These are phyloP conservation scores for Aspergillus fructus DNA, from an alignment of 2,329 filamentous ascomycete species.

Conservation along the genomic window DNA sequence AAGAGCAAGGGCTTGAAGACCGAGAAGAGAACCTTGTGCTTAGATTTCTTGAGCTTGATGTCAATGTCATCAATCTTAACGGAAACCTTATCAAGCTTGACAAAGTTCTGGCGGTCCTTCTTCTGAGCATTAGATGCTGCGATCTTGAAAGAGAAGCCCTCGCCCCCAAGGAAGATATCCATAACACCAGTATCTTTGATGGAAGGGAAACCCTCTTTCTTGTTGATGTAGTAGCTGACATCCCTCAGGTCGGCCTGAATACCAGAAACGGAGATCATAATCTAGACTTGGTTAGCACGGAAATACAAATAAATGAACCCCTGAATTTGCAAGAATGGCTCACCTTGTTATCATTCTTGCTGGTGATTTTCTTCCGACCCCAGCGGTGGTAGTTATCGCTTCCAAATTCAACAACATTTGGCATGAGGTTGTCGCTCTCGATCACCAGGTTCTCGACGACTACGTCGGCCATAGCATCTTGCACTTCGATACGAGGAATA, in stretches of 20 bases:
- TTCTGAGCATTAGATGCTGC: conserved; percentile 79
- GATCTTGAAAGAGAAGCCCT: conserved; percentile 88
- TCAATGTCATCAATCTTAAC: conserved; percentile 78
- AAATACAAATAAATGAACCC: background rate
- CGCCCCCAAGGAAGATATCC: conserved; percentile 83
- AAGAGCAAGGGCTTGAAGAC: conserved; percentile 85
- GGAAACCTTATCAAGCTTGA: conserved; percentile 88
- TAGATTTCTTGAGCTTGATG: conserved; percentile 91
- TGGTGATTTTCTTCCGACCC: conserved; percentile 84
- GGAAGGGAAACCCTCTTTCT: conserved; percentile 88
- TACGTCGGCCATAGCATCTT: conserved; percentile 78
- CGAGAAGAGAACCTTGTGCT: conserved; percentile 85
- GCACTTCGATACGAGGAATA: conserved; percentile 90
- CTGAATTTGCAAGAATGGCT: background rate
- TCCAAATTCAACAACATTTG: conserved; percentile 83
- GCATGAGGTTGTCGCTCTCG: conserved; percentile 95
- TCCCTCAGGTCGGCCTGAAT: conserved; percentile 90
- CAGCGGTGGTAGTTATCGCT: conserved; percentile 94
- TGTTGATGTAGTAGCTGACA: conserved; percentile 92
- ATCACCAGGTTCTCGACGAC: conserved; percentile 93
- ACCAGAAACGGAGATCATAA: conserved; percentile 82
- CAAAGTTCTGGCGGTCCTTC: conserved; percentile 75
- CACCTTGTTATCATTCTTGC: conserved; percentile 76
- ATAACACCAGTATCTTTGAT: conserved; percentile 84
- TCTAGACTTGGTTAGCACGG: conserved; percentile 15